phyloP scores from a whole-genome alignment of 2,329 filamentous ascomycete species.

The Talaromyces funiculosus region DNA sequence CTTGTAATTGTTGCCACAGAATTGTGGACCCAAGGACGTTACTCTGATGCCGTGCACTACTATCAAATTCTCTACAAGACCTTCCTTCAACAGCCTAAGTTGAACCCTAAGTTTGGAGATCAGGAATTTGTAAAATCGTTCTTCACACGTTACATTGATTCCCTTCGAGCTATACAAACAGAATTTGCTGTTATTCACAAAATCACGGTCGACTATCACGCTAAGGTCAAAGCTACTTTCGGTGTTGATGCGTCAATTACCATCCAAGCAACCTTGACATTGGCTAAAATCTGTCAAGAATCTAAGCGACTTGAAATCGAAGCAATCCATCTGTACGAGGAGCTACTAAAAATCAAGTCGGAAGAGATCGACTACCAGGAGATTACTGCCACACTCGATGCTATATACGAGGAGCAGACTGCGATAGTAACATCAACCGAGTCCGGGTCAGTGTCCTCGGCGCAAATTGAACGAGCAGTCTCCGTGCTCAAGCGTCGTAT shows the following conservation, averaged over 20 bases:
- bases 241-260: slow-evolving; percentile 32
- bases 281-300: slow-evolving; percentile 36
- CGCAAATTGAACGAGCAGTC: slow-evolving; percentile 27
- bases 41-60: slow-evolving; percentile 32
- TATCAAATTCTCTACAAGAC: slow-evolving; percentile 34
- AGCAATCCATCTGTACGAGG: slow-evolving; percentile 33
- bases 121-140: slow-evolving; percentile 28
- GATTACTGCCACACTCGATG: slow-evolving; percentile 30
- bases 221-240: slow-evolving; percentile 31
- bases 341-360: slow-evolving; percentile 30
- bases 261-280: slow-evolving; percentile 29
- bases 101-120: slow-evolving; percentile 30
- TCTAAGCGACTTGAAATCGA: slow-evolving; percentile 32
- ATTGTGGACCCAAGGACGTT: slow-evolving; percentile 34
- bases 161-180: slow-evolving; percentile 30
- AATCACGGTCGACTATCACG: slow-evolving; percentile 30
- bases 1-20: slow-evolving; percentile 34
- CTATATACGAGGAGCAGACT: slow-evolving; percentile 35
- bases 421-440: slow-evolving; percentile 18
- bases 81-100: slow-evolving; percentile 30
- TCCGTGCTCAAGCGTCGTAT: slow-evolving; percentile 29
- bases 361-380: slow-evolving; percentile 30
- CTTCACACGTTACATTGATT: slow-evolving; percentile 32
- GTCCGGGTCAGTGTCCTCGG: slow-evolving; percentile 22
- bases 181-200: slow-evolving; percentile 30